phyloP scores from a whole-genome alignment of 129 eudicot species.

The Kitagawia praeruptora region DNA sequence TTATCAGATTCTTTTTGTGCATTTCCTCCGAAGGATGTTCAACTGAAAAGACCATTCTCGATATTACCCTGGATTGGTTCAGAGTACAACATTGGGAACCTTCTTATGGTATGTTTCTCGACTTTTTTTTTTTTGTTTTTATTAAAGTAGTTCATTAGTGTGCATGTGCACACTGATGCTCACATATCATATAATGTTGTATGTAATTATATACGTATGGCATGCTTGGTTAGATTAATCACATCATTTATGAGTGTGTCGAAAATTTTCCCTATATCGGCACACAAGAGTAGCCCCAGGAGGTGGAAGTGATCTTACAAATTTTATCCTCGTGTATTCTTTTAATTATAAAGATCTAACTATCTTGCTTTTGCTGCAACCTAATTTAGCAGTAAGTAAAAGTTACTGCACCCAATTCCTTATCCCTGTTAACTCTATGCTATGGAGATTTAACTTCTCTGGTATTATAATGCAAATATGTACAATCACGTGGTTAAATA shows the following conservation, averaged over 20 bases:
- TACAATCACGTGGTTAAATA: not conserved
- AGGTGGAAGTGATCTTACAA: not conserved
- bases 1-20: no score
- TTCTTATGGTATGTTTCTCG: no score
- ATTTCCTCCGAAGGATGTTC: no score
- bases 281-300: not conserved
- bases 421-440: not conserved
- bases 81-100: no score
- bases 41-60: no score
- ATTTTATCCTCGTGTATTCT: not conserved
- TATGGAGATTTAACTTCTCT: not conserved
- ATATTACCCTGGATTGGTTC: no score
- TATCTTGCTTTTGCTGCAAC: not conserved
- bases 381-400: not conserved
- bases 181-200: not conserved
- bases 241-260: no score
- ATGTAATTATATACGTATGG: not conserved
- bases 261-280: not conserved
- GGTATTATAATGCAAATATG: not conserved
- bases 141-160: not conserved
- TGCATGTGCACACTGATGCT: not conserved
- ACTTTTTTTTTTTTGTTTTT: no score
- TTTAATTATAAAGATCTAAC: not conserved
- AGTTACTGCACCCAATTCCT: not conserved
- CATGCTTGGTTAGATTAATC: not conserved